Conservation (phyloP, 257 asterid species). For the Nicotiana noctiflora region DNA sequence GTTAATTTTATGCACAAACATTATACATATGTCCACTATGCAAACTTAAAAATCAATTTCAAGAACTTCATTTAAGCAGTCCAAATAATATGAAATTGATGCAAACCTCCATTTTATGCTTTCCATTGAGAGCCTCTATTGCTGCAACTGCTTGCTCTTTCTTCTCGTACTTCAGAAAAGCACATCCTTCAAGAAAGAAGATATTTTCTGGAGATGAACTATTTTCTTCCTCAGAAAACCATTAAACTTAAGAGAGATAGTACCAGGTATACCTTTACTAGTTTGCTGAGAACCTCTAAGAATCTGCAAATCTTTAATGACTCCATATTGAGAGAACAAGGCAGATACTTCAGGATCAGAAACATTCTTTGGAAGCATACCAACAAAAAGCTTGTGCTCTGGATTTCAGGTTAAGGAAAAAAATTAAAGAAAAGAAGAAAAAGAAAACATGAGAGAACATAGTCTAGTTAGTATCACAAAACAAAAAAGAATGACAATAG, state of each 20-base stretch:
- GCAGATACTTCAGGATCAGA: constrained; percentile 71
- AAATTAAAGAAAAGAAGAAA: constrained; percentile 8
- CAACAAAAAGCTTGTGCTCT: constrained; percentile 95
- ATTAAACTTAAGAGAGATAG: not conserved
- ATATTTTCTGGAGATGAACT: not conserved
- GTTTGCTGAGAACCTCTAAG: constrained; percentile 92
- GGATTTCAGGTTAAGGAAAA: constrained; percentile 14
- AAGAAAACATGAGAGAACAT: constrained; percentile 7
- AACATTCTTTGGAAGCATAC: constrained; percentile 95
- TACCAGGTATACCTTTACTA: constrained; percentile 62
- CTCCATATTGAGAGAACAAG: constrained; percentile 84
- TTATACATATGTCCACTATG: not conserved
- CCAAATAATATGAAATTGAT: not conserved
- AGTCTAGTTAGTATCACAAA: not conserved
- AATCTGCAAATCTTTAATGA: constrained; percentile 72
- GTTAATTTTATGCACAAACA: not conserved
- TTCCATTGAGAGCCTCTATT: constrained; percentile 84
- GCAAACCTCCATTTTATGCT: constrained; percentile 93
- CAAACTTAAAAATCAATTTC: constrained; percentile 8
- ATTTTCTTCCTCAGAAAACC: not conserved
- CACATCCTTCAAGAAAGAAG: constrained; percentile 59
- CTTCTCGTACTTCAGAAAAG: constrained; percentile 83
- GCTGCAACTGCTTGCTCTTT: constrained; percentile 91
- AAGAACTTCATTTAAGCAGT: not conserved
- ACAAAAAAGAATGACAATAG: constrained; percentile 1